Evolutionary conservation across 106 monocot genomes (phyloP).

Genomic region (Platanthera guangdongensis): DNA sequence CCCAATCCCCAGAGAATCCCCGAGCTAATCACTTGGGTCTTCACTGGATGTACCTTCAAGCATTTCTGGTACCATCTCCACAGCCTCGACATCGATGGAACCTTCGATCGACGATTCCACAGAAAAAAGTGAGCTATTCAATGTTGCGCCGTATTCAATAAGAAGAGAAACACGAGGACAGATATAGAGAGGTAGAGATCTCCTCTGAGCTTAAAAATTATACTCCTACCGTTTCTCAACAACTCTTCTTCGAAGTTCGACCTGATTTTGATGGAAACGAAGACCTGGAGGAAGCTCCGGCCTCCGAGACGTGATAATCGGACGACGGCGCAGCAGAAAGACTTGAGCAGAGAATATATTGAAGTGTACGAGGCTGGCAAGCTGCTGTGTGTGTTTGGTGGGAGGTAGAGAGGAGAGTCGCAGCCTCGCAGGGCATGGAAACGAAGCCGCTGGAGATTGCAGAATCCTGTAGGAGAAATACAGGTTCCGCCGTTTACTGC

Average conservation of each 20-base stretch:
- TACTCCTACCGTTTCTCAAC: neutral
- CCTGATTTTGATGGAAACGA: neutral
- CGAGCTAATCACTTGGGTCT: conserved; percentile 92
- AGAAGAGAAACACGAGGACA: neutral
- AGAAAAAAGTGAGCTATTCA: neutral
- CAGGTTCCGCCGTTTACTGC: too few species aligned
- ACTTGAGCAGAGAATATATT: too few species aligned
- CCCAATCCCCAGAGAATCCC: conserved; percentile 86
- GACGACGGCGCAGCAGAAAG: too few species aligned
- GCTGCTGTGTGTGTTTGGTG: too few species aligned
- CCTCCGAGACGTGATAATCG: too few species aligned
- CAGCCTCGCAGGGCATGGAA: too few species aligned
- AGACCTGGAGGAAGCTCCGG: too few species aligned
- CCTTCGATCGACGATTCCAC: neutral
- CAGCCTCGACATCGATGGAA: conserved; percentile 39
- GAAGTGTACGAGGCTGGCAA: too few species aligned
- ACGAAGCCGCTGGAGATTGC: too few species aligned
- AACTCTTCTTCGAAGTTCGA: neutral
- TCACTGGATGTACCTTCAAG: conserved; percentile 71
- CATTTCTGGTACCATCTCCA: conserved; percentile 94
- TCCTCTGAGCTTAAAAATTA: neutral
- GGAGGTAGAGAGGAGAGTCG: too few species aligned
- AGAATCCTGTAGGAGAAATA: too few species aligned
- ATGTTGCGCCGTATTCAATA: neutral
- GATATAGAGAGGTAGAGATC: neutral